These are phyloP conservation scores for Thalassiosira profunda DNA, from an alignment of 108 stramenopile species.

Conservation along the genomic window DNA sequence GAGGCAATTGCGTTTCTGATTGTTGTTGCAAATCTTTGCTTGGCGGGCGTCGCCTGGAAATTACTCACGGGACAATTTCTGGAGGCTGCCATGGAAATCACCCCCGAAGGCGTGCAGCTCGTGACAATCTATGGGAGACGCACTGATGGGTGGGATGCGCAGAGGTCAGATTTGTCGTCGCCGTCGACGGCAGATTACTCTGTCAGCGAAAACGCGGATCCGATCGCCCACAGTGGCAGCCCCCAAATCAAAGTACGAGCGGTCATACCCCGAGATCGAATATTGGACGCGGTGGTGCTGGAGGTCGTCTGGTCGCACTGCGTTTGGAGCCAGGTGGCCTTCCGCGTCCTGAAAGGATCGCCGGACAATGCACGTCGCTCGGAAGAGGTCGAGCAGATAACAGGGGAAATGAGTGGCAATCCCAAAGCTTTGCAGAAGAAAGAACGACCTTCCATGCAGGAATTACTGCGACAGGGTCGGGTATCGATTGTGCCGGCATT, in stretches of 20 bases:
- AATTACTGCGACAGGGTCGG: constrained; percentile 9
- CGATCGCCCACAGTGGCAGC: too few relatives aligned
- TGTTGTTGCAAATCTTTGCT: too few relatives aligned
- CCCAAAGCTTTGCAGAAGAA: neutral
- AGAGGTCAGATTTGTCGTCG: too few relatives aligned
- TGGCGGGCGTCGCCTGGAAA: too few relatives aligned
- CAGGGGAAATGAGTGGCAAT: neutral
- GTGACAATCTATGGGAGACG: constrained; percentile 21
- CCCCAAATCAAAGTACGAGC: too few relatives aligned
- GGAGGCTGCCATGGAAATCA: constrained; percentile 35
- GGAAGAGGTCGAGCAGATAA: too few relatives aligned
- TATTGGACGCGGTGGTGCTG: constrained; percentile 42
- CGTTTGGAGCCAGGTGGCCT: constrained; percentile 45
- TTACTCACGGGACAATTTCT: too few relatives aligned
- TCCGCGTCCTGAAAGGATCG: constrained; percentile 20
- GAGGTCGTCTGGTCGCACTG: constrained; percentile 53
- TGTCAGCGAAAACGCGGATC: neutral
- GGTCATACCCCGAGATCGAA: constrained; percentile 33
- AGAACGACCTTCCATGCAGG: constrained; percentile 2
- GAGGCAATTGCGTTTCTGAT: too few relatives aligned
- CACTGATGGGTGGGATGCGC: too few relatives aligned
- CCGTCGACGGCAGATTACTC: neutral
- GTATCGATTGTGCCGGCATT: constrained; percentile 40
- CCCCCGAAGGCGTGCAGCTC: constrained; percentile 25
- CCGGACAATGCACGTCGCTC: neutral